Evolutionary conservation across 768 basidiomycete species (phyloP), one percentile per base, ranked within the genome.

Genomic region (Rhodotorula babjevae): DNA sequence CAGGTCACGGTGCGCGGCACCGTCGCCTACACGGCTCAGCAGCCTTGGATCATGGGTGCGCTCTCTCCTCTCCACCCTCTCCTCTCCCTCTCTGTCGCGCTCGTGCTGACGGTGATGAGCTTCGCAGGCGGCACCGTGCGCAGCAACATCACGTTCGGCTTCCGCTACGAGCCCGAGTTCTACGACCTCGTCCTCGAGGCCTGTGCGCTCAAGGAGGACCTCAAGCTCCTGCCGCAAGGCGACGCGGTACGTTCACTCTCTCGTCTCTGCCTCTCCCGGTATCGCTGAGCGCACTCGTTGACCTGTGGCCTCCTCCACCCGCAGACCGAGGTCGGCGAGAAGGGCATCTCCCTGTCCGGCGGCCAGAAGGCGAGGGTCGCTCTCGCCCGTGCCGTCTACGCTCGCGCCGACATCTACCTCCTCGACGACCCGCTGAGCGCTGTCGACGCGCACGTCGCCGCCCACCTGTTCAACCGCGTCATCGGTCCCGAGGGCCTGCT

Each of bases 141-240:
- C 50, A 91, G 93, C 56, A 98, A 98, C 78, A 97, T 98, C 71
- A 79, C 91, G 47, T 97, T 98, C 82, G 92, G 89, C 18, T 90
- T 94, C 80, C 85, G 88, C 76, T 96, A 89, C 72, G 93, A 97
- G 63, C 88, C 90, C 72, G 84, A 84, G 0, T 95, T 92, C 76
- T 95, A 94, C 76, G 85, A 90, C 65, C 78, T 88, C 25, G 92
- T 93, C 10, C 80, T 93, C 9, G 90, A 93, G 83, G 93, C 93
- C 10, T 98, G 95, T 78, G 95, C 94, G 1, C 84, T 98, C 52
- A 83, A 85, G 19, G 87, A 87, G 33, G 95, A 97, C 80, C 79
- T 98, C 40, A 87, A 86, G 0, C 82, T 94, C 40, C 84, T 98
- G 46, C 85, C 90, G 0, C 82, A 92, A 49, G 92, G 92, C 12